Evolutionary conservation across 2,329 filamentous ascomycete genomes (phyloP).

Genomic region (Nemania sp.): DNA sequence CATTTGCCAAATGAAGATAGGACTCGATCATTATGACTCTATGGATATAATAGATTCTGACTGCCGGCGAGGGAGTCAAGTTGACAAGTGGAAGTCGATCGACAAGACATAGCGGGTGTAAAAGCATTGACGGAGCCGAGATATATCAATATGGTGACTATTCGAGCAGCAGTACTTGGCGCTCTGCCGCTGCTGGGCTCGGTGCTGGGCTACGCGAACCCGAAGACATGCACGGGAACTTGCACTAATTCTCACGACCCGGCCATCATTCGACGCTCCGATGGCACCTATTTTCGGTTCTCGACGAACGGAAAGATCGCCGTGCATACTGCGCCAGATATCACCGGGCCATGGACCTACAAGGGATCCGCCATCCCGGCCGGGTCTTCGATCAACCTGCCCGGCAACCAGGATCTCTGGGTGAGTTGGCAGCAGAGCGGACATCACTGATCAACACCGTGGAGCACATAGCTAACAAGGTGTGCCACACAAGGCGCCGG

Average conservation of each 20-base stretch:
- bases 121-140: too few relatives aligned
- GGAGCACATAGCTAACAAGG: not conserved
- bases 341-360: slow-evolving; percentile 48
- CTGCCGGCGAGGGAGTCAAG: not conserved
- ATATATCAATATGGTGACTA: slow-evolving; percentile 14
- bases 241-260: slow-evolving; percentile 48
- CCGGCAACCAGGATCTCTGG: slow-evolving; percentile 45
- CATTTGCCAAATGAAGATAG: slow-evolving; percentile 10
- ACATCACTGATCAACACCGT: too few relatives aligned
- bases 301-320: slow-evolving; percentile 46
- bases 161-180: slow-evolving; percentile 9
- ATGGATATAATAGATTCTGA: slow-evolving; percentile 7
- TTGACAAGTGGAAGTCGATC: not conserved
- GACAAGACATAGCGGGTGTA: too few relatives aligned
- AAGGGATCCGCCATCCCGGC: slow-evolving; percentile 42
- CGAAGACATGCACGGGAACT: slow-evolving; percentile 44
- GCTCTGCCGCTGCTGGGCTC: slow-evolving; percentile 33
- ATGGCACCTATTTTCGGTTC: slow-evolving; percentile 49
- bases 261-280: slow-evolving; percentile 45
- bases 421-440: slow-evolving; percentile 32
- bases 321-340: slow-evolving; percentile 42
- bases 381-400: slow-evolving; percentile 42
- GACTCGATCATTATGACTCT: not conserved
- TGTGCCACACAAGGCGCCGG: slow-evolving; percentile 57
- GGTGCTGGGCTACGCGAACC: slow-evolving; percentile 39